Evolutionary conservation across 139 green algal genomes (phyloP).

Genomic region (Chlamydomonas applanata): DNA sequence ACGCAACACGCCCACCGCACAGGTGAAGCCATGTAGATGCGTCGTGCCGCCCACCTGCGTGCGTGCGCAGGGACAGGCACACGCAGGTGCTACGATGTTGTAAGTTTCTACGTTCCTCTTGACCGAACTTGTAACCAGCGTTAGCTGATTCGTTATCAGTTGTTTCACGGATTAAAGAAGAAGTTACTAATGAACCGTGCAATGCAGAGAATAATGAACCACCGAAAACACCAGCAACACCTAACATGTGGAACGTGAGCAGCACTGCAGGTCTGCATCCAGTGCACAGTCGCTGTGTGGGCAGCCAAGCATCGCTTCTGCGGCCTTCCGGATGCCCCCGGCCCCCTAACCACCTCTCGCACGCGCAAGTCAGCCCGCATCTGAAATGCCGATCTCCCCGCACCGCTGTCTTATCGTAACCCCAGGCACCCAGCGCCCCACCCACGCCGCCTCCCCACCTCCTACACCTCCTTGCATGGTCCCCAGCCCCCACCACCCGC

Average conservation of each 20-base stretch:
- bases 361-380: too few relatives aligned
- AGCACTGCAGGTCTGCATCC: too few relatives aligned
- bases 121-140: too few relatives aligned
- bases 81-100: too few relatives aligned
- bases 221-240: constrained; percentile 7
- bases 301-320: background rate
- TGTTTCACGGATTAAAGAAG: background rate
- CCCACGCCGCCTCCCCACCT: too few relatives aligned
- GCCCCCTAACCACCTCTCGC: too few relatives aligned
- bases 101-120: too few relatives aligned
- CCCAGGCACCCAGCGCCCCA: too few relatives aligned
- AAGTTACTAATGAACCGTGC: background rate
- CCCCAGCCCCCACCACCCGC: background rate
- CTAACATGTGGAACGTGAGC: background rate
- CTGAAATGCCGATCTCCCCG: too few relatives aligned
- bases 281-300: background rate
- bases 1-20: constrained; percentile 34
- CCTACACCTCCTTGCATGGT: background rate
- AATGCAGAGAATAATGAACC: constrained; percentile 7
- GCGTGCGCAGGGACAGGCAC: too few relatives aligned
- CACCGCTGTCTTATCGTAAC: background rate
- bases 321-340: background rate
- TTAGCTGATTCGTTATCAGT: too few relatives aligned
- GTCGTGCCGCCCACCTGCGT: constrained; percentile 30
- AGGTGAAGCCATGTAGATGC: constrained; percentile 51